Base-by-base conservation (phyloP, 768 basidiomycete genomes). In the Pleurotus giganteus region DNA sequence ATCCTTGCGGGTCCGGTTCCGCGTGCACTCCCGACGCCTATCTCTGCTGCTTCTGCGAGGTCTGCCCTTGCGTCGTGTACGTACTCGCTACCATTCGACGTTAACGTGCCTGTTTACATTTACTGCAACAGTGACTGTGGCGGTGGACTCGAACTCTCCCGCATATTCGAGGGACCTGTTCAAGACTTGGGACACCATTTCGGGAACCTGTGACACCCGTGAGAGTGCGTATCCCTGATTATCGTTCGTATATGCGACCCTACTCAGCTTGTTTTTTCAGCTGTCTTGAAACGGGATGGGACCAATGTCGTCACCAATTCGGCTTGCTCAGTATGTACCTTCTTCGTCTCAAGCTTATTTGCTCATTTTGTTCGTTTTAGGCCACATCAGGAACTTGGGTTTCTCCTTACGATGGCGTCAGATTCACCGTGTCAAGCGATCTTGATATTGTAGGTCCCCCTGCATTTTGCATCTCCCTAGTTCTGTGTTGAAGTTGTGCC, bases 341-440 rank as follows among this genome's bases (percentile, higher is more conserved):
- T 28, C 4, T 11, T 24, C 26, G 23, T 9, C 26, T 45, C 8
- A 7, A 26, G 21, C 27, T 8, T 2, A 34, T 34, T 45, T 11
- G 4, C 21, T 4, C 19, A 24, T 23, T 23, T 12, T 11, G 1
- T 23, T 28, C 11, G 2, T 8, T 17, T 6, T n/a, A 63, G 8
- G 65, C 74, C 0, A 79, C 73, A n/a, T 80, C 78, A 2, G 80
- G 80, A 2, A 61, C 70, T 17, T 81, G 80, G 81, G 72, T 77
- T 2, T 79, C 78, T 9, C 74, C 78, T 13, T 84, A 81, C 58
- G 82, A 84, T 57, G 66, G 66, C 45, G 73, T 80, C 21, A 39
- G 72, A 4, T 79, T 78, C 26, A 74, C 63, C 6, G 55, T 72
- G 15, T 71, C 76, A 2, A 81, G 77, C 53, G 72, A 75, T 52